These are phyloP conservation scores for Boeremia lycopersici DNA, from an alignment of 2,329 filamentous ascomycete genomes.

Conservation along the genomic window DNA sequence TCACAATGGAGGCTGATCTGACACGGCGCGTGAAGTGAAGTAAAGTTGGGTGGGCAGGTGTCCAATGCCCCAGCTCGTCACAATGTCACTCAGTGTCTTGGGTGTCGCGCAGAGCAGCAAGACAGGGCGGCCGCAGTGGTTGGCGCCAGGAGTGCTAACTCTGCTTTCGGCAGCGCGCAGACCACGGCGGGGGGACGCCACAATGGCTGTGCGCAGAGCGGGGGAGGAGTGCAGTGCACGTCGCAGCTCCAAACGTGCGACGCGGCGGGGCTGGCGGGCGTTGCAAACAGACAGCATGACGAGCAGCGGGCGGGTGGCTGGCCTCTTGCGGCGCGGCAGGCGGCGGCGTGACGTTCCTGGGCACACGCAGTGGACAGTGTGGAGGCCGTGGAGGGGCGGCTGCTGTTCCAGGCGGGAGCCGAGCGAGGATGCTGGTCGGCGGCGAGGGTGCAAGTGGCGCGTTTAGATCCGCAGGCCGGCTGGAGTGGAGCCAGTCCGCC, in stretches of 20 bases:
- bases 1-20: background rate
- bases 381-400: slow-evolving; percentile 6
- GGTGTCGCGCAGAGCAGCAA: too few relatives aligned
- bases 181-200: slow-evolving; percentile 4
- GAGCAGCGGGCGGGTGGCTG: too few relatives aligned
- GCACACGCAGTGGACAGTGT: background rate
- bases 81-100: too few relatives aligned
- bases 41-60: background rate
- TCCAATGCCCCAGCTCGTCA: too few relatives aligned
- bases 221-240: background rate
- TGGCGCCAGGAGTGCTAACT: background rate
- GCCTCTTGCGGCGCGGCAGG: too few relatives aligned
- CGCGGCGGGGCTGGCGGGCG: background rate
- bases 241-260: slow-evolving; percentile 7
- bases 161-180: background rate
- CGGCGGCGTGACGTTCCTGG: background rate
- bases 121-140: background rate
- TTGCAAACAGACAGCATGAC: slow-evolving; percentile 2
- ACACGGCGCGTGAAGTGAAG: too few relatives aligned
- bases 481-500: slow-evolving; percentile 25
- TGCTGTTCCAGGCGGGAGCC: slow-evolving; percentile 20
- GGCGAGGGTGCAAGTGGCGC: slow-evolving; percentile 19
- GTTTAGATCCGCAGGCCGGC: slow-evolving; percentile 12
- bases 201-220: slow-evolving; percentile 7
- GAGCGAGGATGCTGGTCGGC: slow-evolving; percentile 5